Conservation (phyloP, 306 rosid genomes). For the Abrus pulchellus region DNA sequence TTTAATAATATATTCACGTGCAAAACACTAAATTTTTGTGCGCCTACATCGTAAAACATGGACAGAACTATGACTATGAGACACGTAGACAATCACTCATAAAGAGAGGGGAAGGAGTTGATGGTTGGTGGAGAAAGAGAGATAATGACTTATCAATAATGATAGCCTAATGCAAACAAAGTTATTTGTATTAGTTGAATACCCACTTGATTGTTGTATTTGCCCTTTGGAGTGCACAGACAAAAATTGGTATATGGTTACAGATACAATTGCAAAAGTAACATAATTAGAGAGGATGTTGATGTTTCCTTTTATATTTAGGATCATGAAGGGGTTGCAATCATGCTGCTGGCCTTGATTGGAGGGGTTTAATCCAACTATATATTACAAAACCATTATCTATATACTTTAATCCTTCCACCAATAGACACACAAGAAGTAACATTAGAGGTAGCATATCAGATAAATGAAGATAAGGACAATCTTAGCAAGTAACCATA, state of each 20-base stretch:
- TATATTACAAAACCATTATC: not conserved
- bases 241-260: slow-evolving; percentile 5
- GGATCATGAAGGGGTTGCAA: not conserved
- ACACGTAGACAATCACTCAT: slow-evolving; percentile 42
- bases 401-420: not conserved
- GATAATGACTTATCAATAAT: slow-evolving; percentile 34
- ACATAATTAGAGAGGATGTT: not conserved
- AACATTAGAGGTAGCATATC: not conserved
- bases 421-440: not conserved
- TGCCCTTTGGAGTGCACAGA: slow-evolving; percentile 45
- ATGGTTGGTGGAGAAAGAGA: slow-evolving; percentile 44
- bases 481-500: not conserved
- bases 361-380: not conserved
- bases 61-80: not conserved
- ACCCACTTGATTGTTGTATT: slow-evolving; percentile 40
- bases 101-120: not conserved
- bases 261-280: slow-evolving; percentile 20
- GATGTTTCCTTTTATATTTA: not conserved
- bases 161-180: slow-evolving; percentile 14
- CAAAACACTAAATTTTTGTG: not conserved
- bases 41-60: not conserved
- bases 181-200: slow-evolving; percentile 1
- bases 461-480: not conserved
- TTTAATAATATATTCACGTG: not conserved
- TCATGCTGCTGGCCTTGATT: not conserved